Evolutionary conservation across 2,329 filamentous ascomycete genomes (phyloP).

Genomic region (Leptographium lundbergii): DNA sequence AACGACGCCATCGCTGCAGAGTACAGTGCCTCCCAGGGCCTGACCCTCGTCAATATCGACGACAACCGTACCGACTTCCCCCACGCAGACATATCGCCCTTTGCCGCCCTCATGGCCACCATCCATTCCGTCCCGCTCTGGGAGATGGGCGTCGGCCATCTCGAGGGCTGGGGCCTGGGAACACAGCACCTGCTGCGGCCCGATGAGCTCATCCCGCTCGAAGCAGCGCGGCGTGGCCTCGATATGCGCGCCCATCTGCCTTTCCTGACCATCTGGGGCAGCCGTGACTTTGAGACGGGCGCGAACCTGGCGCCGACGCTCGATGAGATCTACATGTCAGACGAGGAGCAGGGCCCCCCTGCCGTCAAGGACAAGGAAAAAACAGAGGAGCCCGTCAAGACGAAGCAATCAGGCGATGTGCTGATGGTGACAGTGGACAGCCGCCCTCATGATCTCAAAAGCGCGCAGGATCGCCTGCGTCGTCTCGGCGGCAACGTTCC

Average conservation of each 20-base stretch:
- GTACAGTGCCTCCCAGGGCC: background rate
- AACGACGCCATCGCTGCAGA: background rate
- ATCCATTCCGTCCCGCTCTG: slow-evolving; percentile 39
- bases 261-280: slow-evolving; percentile 51
- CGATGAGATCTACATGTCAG: slow-evolving; percentile 38
- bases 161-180: slow-evolving; percentile 44
- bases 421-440: slow-evolving; percentile 12
- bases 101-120: slow-evolving; percentile 5
- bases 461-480: slow-evolving; percentile 10
- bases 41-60: background rate
- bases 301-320: slow-evolving; percentile 33
- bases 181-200: slow-evolving; percentile 35
- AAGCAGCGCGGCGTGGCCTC: slow-evolving; percentile 40
- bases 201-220: slow-evolving; percentile 46
- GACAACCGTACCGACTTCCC: background rate
- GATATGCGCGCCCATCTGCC: slow-evolving; percentile 31
- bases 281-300: slow-evolving; percentile 39
- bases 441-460: slow-evolving; percentile 27
- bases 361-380: background rate
- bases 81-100: background rate
- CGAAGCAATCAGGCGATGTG: slow-evolving; percentile 17
- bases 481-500: slow-evolving; percentile 21
- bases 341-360: slow-evolving; percentile 20
- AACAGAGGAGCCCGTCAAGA: background rate
- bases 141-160: slow-evolving; percentile 38